Conservation (phyloP, 345 rosid genomes). For the Heritiera littoralis region DNA sequence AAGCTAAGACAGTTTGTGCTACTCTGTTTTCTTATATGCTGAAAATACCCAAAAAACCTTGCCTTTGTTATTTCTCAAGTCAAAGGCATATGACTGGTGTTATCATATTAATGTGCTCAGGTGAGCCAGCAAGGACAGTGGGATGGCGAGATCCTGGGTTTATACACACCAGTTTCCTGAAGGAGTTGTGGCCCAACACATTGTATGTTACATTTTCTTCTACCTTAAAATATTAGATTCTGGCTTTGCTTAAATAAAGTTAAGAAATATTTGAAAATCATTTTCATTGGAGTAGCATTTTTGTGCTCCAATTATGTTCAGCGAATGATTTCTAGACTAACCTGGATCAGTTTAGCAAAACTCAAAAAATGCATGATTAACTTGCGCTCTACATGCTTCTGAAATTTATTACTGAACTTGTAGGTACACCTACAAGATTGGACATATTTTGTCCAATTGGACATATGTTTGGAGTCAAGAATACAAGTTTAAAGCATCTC, state of each 20-base stretch:
- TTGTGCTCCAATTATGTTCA: neutral
- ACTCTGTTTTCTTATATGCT: neutral
- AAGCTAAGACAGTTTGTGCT: neutral
- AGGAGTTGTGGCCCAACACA: constrained; percentile 66
- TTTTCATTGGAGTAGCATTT: neutral
- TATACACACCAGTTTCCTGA: constrained; percentile 68
- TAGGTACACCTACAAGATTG: constrained; percentile 65
- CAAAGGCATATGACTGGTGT: constrained; percentile 13
- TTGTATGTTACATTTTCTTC: constrained; percentile 37
- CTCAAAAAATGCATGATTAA: neutral
- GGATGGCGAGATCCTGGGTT: constrained; percentile 90
- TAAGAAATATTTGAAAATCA: neutral
- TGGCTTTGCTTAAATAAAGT: neutral
- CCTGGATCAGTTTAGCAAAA: neutral
- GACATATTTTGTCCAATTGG: constrained; percentile 53
- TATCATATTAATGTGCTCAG: constrained; percentile 29
- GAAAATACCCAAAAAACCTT: neutral
- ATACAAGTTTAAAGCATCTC: constrained; percentile 66
- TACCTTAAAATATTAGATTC: neutral
- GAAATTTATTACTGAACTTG: constrained; percentile 19
- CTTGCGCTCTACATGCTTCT: neutral
- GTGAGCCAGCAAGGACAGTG: constrained; percentile 56
- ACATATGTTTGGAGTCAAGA: constrained; percentile 58
- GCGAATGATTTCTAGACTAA: neutral
- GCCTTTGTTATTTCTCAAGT: neutral